Base-by-base conservation (phyloP, 2,329 filamentous ascomycete genomes). In the Biscogniauxia mediterranea region DNA sequence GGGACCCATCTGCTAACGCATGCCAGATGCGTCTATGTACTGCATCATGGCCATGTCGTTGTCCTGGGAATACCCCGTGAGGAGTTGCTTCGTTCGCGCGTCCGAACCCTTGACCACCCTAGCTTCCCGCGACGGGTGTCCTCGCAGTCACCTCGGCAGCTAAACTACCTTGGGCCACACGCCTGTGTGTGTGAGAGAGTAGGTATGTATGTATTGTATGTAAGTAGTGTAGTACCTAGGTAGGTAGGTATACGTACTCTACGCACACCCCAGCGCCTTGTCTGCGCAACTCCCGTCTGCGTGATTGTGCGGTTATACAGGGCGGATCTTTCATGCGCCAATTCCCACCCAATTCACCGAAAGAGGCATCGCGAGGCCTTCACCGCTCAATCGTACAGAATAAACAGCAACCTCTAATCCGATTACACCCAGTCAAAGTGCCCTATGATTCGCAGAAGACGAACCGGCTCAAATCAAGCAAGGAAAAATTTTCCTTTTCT, bases 341-440 rank as follows among this genome's bases (percentile, higher is more conserved):
- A 32, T 32, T 68, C 65, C 64, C 66, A 69, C 65, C 62, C 55
- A 60, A 58, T 57, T 61, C 61, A 58, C 69, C 69, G 46, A 67
- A 69, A 70, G 54, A 46, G 63, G 69, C 62, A 67, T 70, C 68
- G 68, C 61, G 66, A 70, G 53, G 61, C 61, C 64, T 60, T 71
- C 70, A 71, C 70, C 70, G 70, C 70, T 67, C 60, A 63, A 60
- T 46, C 38, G 38, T 46, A 65, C 61, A 56, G 28, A 32, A 32
- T 61, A 58, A 62, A 57, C 67, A 59, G 57, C 66, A 59, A 20
- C 57, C 60, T 62, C 60, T 58, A 63, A 61, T 59, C 52, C 58
- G 61, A 60, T 53, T 57, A 58, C 60, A 56, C 58, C 62, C 58
- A 32, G 28, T 32, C 57, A 64, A 66, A 66, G 61, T 49, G 56